A percentile compares a stretch with the other conserved stretches of the same genome.
Conservation (phyloP, 768 basidiomycete species). For the Boletus patriciae region DNA sequence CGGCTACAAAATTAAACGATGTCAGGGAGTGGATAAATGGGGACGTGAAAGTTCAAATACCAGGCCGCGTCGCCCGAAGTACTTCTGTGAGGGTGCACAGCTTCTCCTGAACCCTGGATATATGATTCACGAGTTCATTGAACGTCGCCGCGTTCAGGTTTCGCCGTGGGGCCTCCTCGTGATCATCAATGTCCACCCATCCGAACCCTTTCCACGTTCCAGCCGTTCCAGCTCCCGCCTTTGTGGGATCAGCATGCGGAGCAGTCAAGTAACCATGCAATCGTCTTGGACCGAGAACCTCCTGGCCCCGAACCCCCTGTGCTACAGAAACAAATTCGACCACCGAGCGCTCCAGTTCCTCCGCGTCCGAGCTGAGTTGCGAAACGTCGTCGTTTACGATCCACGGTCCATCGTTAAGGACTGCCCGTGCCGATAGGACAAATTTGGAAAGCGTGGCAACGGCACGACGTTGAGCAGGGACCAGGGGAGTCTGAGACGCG, state of each 20-base stretch:
- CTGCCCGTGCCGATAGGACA: constrained; percentile 81
- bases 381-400: constrained; percentile 18
- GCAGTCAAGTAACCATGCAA: constrained; percentile 39
- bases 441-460: constrained; percentile 87
- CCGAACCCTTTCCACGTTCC: constrained; percentile 58
- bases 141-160: constrained; percentile 33
- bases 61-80: constrained; percentile 21
- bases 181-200: constrained; percentile 41
- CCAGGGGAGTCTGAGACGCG: constrained; percentile 55
- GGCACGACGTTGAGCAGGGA: constrained; percentile 78
- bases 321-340: constrained; percentile 66
- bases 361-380: constrained; percentile 69
- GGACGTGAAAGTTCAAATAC: constrained; percentile 10
- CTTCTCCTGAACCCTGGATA: constrained; percentile 30
- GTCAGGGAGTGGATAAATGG: neutral
- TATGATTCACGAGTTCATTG: constrained; percentile 32
- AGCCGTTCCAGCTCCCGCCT: constrained; percentile 51
- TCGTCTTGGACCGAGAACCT: constrained; percentile 33
- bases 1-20: constrained; percentile 12
- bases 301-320: constrained; percentile 39
- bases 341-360: constrained; percentile 70
- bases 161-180: constrained; percentile 31
- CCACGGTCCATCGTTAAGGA: constrained; percentile 47
- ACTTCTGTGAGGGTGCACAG: constrained; percentile 21
- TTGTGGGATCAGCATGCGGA: constrained; percentile 39